These are phyloP conservation scores for Tuber calosporum DNA, from an alignment of 495 filamentous ascomycete species.

Conservation along the genomic window DNA sequence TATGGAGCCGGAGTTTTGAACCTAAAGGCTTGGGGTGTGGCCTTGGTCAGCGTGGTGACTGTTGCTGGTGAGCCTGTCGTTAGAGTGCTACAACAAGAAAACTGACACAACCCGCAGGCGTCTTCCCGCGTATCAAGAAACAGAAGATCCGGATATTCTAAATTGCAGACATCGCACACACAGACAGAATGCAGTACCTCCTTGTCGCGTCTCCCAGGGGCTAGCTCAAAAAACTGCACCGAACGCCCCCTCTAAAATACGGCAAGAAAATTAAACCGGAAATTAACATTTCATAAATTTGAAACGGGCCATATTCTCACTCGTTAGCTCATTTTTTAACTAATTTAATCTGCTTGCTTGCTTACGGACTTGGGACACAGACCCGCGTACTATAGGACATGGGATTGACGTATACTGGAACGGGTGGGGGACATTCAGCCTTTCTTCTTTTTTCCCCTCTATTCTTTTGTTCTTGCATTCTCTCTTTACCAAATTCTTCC, in stretches of 20 bases:
- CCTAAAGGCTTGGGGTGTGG: constrained; percentile 66
- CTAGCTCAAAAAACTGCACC: neutral
- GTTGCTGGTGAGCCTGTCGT: constrained; percentile 41
- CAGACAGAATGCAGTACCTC: neutral
- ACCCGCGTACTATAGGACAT: neutral
- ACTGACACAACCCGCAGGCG: constrained; percentile 46
- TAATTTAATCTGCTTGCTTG: neutral
- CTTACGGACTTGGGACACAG: neutral
- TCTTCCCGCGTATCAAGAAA: constrained; percentile 72
- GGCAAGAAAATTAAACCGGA: neutral
- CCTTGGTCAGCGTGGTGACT: constrained; percentile 55
- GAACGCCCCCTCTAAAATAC: neutral
- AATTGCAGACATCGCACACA: neutral
- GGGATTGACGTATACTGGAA: neutral
- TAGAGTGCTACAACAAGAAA: neutral
- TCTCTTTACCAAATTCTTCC: neutral
- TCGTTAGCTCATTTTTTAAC: neutral
- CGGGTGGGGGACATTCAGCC: neutral
- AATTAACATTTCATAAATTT: neutral
- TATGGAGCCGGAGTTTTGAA: constrained; percentile 56
- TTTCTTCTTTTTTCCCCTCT: neutral
- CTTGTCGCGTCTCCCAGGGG: neutral
- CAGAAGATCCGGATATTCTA: constrained; percentile 65
- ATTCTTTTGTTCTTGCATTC: neutral
- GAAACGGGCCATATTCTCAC: neutral